A percentile compares a stretch with the other conserved stretches of the same genome.
Conservation (phyloP, 23 red algal species). For the Chondrus crispus region DNA sequence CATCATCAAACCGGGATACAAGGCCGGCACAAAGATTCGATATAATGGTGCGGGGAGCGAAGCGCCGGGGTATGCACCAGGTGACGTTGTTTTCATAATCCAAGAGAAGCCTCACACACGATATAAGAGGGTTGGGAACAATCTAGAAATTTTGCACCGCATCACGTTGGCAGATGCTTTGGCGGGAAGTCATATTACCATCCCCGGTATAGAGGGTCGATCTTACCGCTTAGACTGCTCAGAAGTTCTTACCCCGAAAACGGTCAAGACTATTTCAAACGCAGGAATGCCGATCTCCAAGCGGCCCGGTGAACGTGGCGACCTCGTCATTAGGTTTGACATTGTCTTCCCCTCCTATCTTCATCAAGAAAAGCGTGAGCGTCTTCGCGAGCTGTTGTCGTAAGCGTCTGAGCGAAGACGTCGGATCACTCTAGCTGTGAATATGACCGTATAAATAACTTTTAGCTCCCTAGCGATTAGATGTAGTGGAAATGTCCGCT, state of each 20-base stretch:
- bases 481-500: no score
- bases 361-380: constrained; percentile 67
- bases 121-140: constrained; percentile 76
- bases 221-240: constrained; percentile 64
- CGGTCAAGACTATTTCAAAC: constrained; percentile 72
- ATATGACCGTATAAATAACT: constrained; percentile 3
- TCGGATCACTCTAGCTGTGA: not conserved
- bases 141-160: constrained; percentile 70
- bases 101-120: constrained; percentile 80
- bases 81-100: constrained; percentile 89
- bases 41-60: constrained; percentile 88
- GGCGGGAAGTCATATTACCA: constrained; percentile 51
- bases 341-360: constrained; percentile 82
- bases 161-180: constrained; percentile 85
- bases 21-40: constrained; percentile 92
- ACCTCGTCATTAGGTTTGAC: constrained; percentile 81
- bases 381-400: constrained; percentile 80
- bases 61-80: constrained; percentile 64
- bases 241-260: constrained; percentile 80
- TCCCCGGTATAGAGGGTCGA: constrained; percentile 63
- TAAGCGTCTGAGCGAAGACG: not conserved
- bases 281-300: constrained; percentile 93
- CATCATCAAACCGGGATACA: constrained; percentile 86
- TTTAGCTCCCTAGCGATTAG: no score
- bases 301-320: constrained; percentile 72